These are phyloP conservation scores for Bauhinia variegata DNA, from an alignment of 306 rosid genomes.

Conservation along the genomic window DNA sequence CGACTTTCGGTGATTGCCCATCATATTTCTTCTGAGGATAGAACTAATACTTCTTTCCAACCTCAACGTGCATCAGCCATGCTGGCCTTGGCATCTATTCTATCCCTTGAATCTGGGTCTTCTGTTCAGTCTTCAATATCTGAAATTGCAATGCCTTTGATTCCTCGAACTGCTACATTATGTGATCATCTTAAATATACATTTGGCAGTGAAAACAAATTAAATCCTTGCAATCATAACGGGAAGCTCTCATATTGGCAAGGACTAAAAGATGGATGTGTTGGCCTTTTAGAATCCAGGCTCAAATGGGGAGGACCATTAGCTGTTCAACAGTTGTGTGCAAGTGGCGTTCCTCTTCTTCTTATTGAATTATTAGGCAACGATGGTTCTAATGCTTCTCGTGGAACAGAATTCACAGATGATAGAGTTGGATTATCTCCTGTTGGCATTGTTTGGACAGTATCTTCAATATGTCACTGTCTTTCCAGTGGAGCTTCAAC, in stretches of 20 bases:
- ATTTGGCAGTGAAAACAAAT: slow-evolving; percentile 52
- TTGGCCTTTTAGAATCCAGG: slow-evolving; percentile 81
- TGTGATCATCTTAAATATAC: slow-evolving; percentile 67
- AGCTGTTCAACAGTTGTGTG: slow-evolving; percentile 89
- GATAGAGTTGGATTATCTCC: slow-evolving; percentile 83
- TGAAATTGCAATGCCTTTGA: slow-evolving; percentile 78
- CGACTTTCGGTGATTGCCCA: slow-evolving; percentile 76
- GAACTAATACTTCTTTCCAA: slow-evolving; percentile 50
- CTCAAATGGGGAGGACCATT: slow-evolving; percentile 87
- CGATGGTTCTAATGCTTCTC: slow-evolving; percentile 47
- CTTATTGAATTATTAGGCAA: slow-evolving; percentile 68
- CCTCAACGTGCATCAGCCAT: slow-evolving; percentile 74
- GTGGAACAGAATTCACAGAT: slow-evolving; percentile 48
- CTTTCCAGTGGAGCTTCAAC: slow-evolving; percentile 77
- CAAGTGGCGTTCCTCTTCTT: slow-evolving; percentile 75
- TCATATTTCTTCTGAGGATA: slow-evolving; percentile 65
- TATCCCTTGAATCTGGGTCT: slow-evolving; percentile 77
- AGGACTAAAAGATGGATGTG: slow-evolving; percentile 84
- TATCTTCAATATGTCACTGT: slow-evolving; percentile 76
- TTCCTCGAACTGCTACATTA: slow-evolving; percentile 72
- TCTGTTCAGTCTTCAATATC: slow-evolving; percentile 72
- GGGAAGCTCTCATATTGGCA: slow-evolving; percentile 78
- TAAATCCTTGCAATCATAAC: slow-evolving; percentile 39
- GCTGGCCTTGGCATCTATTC: slow-evolving; percentile 86
- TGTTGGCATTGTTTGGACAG: slow-evolving; percentile 75